Base-by-base conservation (phyloP, 1,284 basidiomycete genomes). In the Amylostereum areolatum region DNA sequence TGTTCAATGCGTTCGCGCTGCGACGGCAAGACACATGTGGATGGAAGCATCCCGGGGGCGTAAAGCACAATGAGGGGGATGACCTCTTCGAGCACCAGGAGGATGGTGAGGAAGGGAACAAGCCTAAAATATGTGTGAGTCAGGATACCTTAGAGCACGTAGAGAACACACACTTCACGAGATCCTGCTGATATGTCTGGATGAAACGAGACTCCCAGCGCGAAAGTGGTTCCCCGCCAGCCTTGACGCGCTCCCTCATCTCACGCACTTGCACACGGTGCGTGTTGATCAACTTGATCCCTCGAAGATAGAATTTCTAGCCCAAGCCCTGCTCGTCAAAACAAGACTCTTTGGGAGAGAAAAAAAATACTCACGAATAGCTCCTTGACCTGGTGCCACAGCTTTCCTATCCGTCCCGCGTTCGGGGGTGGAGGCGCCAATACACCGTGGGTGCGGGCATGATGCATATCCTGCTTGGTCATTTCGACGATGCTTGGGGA, bases 31-130 rank as follows among this genome's bases (percentile, higher is more conserved):
- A 93, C 76, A 61, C 90, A 92, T 2, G 91, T 93, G 3, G 89
- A 92, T 1, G 91, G 91, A 31, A 94, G 79, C 68, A 92, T 77
- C 59, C 78, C 81, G 2, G 91, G 91, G n/a, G 81, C 84, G 62
- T 90, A 94, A 55, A 94, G 80, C 30, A 90, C 90, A 52, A 92
- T 79, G 52, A 94, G 74, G 8, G 91, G 91, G 51, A 94, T 79
- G 41, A 89, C 66, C 65, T 94, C 91, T 64, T 94, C 91, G 3
- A 90, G 68, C 24, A 92, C 68, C 30, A 90, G 63, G 37, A 91
- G 73, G 50, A 92, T 83, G 55, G 89, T 61, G 9, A 91, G 61
- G 68, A 94, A 94, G 0, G 92, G 89, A 1, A 92, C 71, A 40
- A 94, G 75, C 68, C 90, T 92, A 56, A 40, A 51, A 1, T 18